Conservation (phyloP, 768 basidiomycete genomes). For the Clitopilus passeckerianus region DNA sequence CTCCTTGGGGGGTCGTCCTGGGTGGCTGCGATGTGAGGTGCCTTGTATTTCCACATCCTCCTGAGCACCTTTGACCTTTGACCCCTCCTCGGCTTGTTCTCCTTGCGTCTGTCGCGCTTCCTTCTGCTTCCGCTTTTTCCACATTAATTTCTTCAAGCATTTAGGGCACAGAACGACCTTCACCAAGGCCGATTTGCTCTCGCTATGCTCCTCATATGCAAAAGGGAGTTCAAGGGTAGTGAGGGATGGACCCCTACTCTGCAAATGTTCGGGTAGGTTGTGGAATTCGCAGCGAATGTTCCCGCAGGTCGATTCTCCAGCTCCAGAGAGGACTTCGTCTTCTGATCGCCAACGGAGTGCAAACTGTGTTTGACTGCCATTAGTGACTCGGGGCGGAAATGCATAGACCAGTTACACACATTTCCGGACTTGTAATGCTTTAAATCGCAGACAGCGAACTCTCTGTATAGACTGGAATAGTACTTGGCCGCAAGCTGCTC, state of each 20-base stretch:
- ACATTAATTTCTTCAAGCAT: slow-evolving; percentile 83
- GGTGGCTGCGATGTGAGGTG: too few relatives aligned
- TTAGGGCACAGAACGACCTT: slow-evolving; percentile 82
- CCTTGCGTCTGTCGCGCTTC: slow-evolving; percentile 11
- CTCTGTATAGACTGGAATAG: slow-evolving; percentile 83
- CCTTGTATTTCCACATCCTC: background rate
- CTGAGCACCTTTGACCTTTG: slow-evolving; percentile 5
- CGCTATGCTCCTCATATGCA: slow-evolving; percentile 76
- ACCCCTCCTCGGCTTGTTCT: slow-evolving; percentile 8
- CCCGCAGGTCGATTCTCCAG: slow-evolving; percentile 85
- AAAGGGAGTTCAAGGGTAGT: slow-evolving; percentile 89
- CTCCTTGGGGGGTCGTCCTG: too few relatives aligned
- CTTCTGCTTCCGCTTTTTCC: slow-evolving; percentile 73
- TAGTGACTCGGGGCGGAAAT: too few relatives aligned
- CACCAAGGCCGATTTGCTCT: slow-evolving; percentile 75
- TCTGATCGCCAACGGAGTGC: slow-evolving; percentile 94
- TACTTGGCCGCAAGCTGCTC: slow-evolving; percentile 86
- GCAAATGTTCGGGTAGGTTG: slow-evolving; percentile 20
- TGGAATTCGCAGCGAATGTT: slow-evolving; percentile 83
- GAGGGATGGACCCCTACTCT: slow-evolving; percentile 31
- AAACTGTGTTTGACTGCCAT: slow-evolving; percentile 41
- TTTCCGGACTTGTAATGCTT: slow-evolving; percentile 95
- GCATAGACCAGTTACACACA: slow-evolving; percentile 35
- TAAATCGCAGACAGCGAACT: slow-evolving; percentile 88
- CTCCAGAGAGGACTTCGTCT: slow-evolving; percentile 78